These are phyloP conservation scores for Alternaria novae-zelandiae DNA, from an alignment of 2,329 filamentous ascomycete genomes.

Conservation along the genomic window DNA sequence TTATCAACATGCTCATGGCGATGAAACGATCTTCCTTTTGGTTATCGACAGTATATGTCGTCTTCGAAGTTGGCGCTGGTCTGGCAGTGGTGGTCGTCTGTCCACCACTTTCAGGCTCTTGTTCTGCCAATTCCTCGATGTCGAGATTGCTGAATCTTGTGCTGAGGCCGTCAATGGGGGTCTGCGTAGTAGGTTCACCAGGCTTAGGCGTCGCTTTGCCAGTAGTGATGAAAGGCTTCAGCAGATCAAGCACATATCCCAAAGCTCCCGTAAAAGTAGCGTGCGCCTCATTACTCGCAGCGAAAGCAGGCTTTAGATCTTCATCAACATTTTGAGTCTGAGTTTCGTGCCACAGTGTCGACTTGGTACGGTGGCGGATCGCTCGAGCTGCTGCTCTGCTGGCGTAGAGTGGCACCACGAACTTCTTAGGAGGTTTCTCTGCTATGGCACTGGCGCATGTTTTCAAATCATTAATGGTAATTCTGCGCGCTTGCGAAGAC, in stretches of 20 bases:
- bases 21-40: rapidly evolving
- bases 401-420: neutral
- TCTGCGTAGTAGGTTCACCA: neutral
- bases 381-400: neutral
- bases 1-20: neutral
- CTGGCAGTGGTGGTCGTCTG: neutral
- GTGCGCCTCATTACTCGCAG: neutral
- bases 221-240: neutral
- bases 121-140: neutral
- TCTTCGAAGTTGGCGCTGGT: neutral
- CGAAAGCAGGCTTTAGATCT: neutral
- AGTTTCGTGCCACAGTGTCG: neutral
- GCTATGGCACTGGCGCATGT: neutral
- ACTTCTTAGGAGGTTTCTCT: neutral
- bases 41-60: neutral
- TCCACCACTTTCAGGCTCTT: neutral
- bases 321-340: neutral
- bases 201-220: neutral
- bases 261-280: neutral
- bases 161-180: neutral
- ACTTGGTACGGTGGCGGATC: neutral
- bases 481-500: neutral
- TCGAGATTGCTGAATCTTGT: neutral
- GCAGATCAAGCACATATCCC: neutral
- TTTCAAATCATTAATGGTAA: neutral